These are phyloP conservation scores for Fusarium sp. DNA, from an alignment of 2,329 filamentous ascomycete species.

Conservation along the genomic window DNA sequence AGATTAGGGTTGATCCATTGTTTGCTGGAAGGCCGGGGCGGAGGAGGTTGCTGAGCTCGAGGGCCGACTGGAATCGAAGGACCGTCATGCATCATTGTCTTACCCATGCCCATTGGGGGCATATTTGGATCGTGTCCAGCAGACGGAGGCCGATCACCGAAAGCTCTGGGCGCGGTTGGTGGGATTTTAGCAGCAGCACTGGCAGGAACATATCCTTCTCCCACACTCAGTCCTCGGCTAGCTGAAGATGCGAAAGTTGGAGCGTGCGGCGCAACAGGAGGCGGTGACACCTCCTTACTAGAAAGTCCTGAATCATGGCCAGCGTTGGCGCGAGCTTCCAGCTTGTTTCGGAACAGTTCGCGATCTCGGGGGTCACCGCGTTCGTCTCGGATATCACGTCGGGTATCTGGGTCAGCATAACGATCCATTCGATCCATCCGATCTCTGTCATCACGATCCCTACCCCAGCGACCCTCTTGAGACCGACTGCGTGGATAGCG, in stretches of 20 bases:
- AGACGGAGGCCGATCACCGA: conserved; percentile 62
- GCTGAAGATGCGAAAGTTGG: conserved; percentile 68
- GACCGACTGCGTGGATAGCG: conserved; percentile 74
- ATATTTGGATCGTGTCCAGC: conserved; percentile 52
- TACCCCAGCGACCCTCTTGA: conserved; percentile 69
- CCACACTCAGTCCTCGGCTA: conserved; percentile 55
- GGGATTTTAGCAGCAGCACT: conserved; percentile 59
- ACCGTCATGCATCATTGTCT: conserved; percentile 54
- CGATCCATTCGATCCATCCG: conserved; percentile 56
- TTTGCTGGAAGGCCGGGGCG: conserved; percentile 64
- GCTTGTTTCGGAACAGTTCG: conserved; percentile 61
- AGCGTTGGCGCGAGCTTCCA: conserved; percentile 60
- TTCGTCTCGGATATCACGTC: conserved; percentile 60
- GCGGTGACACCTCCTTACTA: conserved; percentile 65
- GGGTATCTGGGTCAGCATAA: conserved; percentile 54
- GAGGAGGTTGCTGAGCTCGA: conserved; percentile 61
- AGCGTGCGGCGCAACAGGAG: conserved; percentile 67
- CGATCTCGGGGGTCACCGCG: conserved; percentile 58
- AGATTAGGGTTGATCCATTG: conserved; percentile 69
- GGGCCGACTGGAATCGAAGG: conserved; percentile 65
- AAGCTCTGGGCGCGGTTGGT: conserved; percentile 64
- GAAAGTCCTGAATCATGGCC: conserved; percentile 60
- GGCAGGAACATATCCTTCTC: conserved; percentile 47
- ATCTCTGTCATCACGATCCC: conserved; percentile 68
- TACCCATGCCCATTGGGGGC: conserved; percentile 57